Base-by-base conservation (phyloP, 169 alveolate genomes). In the Plasmodium falciparum region DNA sequence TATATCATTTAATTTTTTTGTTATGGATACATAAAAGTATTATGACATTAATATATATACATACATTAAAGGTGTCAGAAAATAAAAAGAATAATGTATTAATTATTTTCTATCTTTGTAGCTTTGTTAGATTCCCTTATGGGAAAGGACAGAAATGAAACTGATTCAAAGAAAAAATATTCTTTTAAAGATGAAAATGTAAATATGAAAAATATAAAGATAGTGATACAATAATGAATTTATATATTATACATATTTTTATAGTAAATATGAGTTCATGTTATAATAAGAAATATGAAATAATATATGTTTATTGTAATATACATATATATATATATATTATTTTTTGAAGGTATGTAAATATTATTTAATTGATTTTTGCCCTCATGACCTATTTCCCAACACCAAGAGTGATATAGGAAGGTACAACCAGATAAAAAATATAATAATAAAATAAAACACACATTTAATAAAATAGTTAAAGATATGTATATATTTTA, bases 331-430 rank as follows among this genome's bases (percentile, higher is more conserved):
- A 72, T 49, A 39, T 62, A 39, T 17, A 43, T 15, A 49, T 71
- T 58, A 11, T 52, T 6, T 45, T 78, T 65, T 54, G 74, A 65
- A 93, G 95, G 98, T 96, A 12, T 96, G 98, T 92, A 96, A 96
- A 89, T 96, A 93, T 88, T 95, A 75, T 90, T 89, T 97, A 74
- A 93, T 96, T 43, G 98, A 96, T 54, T 96, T 95, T 93, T 97
- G 99, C 72, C 99, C 99, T 6, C 98, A 97, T 73, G 99, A 96
- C 50, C 95, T 96, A 61, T 97, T 97, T 88, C 95, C 97, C 20
- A 96, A 97, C 85, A 97, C 98, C 1, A 95, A 96, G 80, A 96
- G 96, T 72, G 98, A 97, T 74, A 90, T 97, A 7, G 98, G 98
- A 50, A 95, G 95, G 96, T 95, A 92, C 6, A 93, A 29, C 26